Base-by-base conservation (phyloP, 2,329 filamentous ascomycete genomes). In the Albophoma yamanashiensis region DNA sequence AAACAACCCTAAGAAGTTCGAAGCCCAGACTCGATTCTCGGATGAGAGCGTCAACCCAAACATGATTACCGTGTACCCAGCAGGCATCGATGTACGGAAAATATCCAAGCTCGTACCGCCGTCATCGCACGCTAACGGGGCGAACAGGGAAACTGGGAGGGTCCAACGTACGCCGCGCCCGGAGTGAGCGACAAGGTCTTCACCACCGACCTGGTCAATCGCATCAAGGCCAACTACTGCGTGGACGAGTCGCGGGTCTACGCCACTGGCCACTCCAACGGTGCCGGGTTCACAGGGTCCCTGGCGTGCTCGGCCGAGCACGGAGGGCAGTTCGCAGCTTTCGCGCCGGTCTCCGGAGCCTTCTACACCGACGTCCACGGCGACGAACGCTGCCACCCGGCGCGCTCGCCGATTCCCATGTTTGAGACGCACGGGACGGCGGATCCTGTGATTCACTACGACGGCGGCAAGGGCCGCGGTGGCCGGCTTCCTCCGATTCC, bases 341-440 rank as follows among this genome's bases (percentile, higher is more conserved):
- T 78, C 57, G 76, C 77, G 0, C 64, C 73, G 20, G 70, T 74
- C 39, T 74, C 76, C 0, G 76, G 75, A 0, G 72, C 77, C 0
- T 76, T 75, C 57, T 79, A 79, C 64, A 74, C 72, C 9, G 71
- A 75, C n/a, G 63, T 64, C 27, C 42, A 59, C 36, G 63, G 62
- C 15, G 63, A 67, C 4, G 61, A 63, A 2, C 65, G 69, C 12
- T 76, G 73, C 64, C 64, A 72, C 22, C 72, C 75, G 2, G 3
- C 69, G 71, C 55, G 69, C 67, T n/a, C 80, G 76, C 68, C 67
- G 62, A 3, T 81, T 4, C 78, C 79, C 1, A 70, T 83, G 12
- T 67, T 82, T 11, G 76, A 79, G 50, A 77, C 82, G 58, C 80
- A 83, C 65, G 80, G 80, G n/a, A 74, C 73, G 2, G 71, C 64